Evolutionary conservation across 495 filamentous ascomycete genomes (phyloP).

Genomic region (Penicillium goetzii): DNA sequence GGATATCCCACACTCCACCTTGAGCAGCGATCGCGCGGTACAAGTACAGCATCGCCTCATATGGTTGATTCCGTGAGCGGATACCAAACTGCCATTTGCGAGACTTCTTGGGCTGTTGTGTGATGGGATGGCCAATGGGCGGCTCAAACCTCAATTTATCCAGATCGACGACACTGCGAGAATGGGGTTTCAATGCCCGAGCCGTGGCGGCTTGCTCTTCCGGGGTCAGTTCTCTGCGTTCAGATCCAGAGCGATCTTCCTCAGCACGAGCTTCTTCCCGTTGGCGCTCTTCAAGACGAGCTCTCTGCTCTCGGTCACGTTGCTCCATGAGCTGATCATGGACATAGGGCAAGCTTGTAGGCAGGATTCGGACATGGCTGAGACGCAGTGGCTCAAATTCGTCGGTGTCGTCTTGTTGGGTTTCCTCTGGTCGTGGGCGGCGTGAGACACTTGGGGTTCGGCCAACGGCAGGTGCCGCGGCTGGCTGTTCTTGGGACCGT

Average conservation of each 20-base stretch:
- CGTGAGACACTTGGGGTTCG: slow-evolving; percentile 34
- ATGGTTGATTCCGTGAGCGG: slow-evolving; percentile 85
- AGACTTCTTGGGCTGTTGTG: slow-evolving; percentile 63
- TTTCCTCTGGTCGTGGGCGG: slow-evolving; percentile 33
- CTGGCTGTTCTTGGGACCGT: slow-evolving; percentile 27
- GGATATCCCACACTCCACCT: slow-evolving; percentile 79
- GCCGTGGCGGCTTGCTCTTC: slow-evolving; percentile 78
- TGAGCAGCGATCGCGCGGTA: slow-evolving; percentile 88
- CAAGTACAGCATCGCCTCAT: slow-evolving; percentile 90
- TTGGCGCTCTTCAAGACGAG: slow-evolving; percentile 37
- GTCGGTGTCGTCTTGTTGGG: slow-evolving; percentile 35
- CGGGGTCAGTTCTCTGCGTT: slow-evolving; percentile 53
- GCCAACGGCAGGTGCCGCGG: slow-evolving; percentile 16
- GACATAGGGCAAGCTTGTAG: slow-evolving; percentile 85
- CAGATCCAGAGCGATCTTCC: slow-evolving; percentile 52
- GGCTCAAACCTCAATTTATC: slow-evolving; percentile 62
- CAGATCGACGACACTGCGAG: slow-evolving; percentile 61
- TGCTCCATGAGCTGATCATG: slow-evolving; percentile 88
- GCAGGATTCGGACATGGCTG: slow-evolving; percentile 85
- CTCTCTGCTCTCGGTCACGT: slow-evolving; percentile 50
- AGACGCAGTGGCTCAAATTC: slow-evolving; percentile 47
- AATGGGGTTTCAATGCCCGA: slow-evolving; percentile 78
- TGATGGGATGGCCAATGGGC: slow-evolving; percentile 66
- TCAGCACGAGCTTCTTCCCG: slow-evolving; percentile 40
- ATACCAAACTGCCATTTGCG: slow-evolving; percentile 98